phyloP scores from a whole-genome alignment of 78 protist species.

The Dictyostelium firmibasis region DNA sequence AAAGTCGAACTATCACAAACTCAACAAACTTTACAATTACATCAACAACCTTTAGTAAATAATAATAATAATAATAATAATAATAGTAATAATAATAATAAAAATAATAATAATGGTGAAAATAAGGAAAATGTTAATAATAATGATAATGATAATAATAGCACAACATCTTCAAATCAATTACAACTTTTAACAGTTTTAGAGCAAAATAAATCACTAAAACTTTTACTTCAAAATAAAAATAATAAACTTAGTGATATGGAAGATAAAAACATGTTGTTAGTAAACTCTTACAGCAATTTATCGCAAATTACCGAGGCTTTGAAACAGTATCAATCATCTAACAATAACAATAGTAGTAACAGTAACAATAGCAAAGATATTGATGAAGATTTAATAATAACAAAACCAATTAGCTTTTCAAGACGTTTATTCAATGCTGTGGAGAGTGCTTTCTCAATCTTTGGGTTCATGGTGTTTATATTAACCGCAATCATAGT shows the following conservation, averaged over 20 bases:
- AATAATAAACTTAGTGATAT: neutral
- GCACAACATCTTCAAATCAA: neutral
- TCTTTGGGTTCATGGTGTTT: neutral
- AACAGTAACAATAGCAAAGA: neutral
- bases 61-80: neutral
- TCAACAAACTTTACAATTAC: neutral
- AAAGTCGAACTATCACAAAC: neutral
- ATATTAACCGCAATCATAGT: neutral
- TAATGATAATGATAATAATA: neutral
- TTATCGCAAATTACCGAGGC: neutral
- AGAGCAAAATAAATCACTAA: neutral
- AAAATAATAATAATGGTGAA: neutral
- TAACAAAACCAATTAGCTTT: neutral
- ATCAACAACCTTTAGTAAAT: neutral
- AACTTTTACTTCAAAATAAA: neutral
- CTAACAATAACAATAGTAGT: neutral
- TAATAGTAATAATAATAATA: neutral
- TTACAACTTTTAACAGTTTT: neutral
- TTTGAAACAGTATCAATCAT: neutral
- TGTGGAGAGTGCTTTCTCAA: neutral
- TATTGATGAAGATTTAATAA: neutral
- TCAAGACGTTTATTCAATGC: neutral
- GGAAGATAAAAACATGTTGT: neutral
- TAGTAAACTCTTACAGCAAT: neutral
- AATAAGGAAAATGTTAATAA: neutral